Conservation (phyloP, 768 basidiomycete species). For the Asterophora lycoperdoides region DNA sequence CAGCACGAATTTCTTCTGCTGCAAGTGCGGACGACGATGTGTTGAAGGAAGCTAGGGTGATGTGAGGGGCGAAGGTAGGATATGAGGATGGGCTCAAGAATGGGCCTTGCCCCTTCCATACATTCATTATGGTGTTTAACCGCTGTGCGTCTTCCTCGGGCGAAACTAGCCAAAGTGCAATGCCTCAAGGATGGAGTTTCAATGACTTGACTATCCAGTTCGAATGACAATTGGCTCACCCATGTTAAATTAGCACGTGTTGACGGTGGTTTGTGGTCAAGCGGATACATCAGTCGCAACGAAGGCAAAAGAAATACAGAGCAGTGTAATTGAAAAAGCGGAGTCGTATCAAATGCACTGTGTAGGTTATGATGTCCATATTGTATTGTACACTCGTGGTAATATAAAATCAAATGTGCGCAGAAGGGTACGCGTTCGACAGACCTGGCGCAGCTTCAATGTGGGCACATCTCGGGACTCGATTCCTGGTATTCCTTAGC, state of each 20-base stretch:
- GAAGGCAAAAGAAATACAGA: no score
- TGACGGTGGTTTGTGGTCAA: neutral
- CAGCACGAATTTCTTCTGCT: constrained; percentile 32
- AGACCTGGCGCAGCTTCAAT: neutral
- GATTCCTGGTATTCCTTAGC: neutral
- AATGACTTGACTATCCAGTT: neutral
- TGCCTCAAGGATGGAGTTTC: constrained; percentile 31
- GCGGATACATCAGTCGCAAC: no score
- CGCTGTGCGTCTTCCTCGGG: constrained; percentile 34
- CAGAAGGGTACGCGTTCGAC: neutral
- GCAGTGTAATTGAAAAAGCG: neutral
- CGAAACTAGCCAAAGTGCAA: constrained; percentile 72
- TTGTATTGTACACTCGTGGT: constrained; percentile 12
- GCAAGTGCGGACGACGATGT: constrained; percentile 26
- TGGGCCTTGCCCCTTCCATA: constrained; percentile 21
- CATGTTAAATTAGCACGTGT: constrained; percentile 1
- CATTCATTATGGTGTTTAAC: constrained; percentile 45
- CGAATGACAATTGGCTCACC: constrained; percentile 10
- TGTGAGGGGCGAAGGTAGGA: constrained; percentile 62
- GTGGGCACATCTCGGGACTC: neutral
- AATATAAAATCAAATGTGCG: neutral
- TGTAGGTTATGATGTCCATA: constrained; percentile 1
- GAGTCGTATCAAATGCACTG: neutral
- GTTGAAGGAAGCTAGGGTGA: constrained; percentile 59
- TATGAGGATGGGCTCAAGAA: constrained; percentile 37